These are phyloP conservation scores for Termitomyces sp. DNA, from an alignment of 768 basidiomycete species.

Conservation along the genomic window DNA sequence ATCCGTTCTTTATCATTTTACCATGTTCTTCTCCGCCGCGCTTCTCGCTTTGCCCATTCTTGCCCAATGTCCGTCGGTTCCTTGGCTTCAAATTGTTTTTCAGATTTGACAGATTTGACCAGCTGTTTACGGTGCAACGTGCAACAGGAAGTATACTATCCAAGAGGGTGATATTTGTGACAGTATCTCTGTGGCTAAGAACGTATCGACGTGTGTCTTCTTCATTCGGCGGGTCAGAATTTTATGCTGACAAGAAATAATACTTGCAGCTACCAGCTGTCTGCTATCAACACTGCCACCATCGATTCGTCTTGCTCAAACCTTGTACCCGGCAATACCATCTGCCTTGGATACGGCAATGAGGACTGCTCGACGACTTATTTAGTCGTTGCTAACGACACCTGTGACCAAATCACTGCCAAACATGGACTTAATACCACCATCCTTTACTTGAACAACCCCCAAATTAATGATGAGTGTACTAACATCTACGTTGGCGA, in stretches of 20 bases:
- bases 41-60: conserved; percentile 43
- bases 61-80: conserved; percentile 32
- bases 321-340: conserved; percentile 37
- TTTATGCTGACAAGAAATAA: conserved; percentile 1
- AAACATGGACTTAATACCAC: conserved; percentile 41
- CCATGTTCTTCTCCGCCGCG: conserved; percentile 27
- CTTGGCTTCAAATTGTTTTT: not conserved
- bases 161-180: conserved; percentile 59
- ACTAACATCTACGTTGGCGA: conserved; percentile 72
- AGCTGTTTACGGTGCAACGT: conserved; percentile 33
- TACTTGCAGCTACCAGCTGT: conserved; percentile 62
- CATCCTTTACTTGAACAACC: conserved; percentile 66
- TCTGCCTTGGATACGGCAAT: conserved; percentile 59
- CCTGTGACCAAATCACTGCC: conserved; percentile 46
- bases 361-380: conserved; percentile 63
- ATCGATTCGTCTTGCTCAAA: conserved; percentile 57
- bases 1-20: conserved; percentile 16
- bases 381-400: conserved; percentile 49
- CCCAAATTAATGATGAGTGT: conserved; percentile 53
- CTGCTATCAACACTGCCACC: conserved; percentile 45
- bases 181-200: conserved; percentile 53
- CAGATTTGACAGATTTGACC: conserved; percentile 1
- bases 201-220: conserved; percentile 54
- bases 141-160: conserved; percentile 60
- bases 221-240: not conserved